phyloP scores from a whole-genome alignment of 2,329 filamentous ascomycete genomes.

The Pseudogymnoascus sp. region DNA sequence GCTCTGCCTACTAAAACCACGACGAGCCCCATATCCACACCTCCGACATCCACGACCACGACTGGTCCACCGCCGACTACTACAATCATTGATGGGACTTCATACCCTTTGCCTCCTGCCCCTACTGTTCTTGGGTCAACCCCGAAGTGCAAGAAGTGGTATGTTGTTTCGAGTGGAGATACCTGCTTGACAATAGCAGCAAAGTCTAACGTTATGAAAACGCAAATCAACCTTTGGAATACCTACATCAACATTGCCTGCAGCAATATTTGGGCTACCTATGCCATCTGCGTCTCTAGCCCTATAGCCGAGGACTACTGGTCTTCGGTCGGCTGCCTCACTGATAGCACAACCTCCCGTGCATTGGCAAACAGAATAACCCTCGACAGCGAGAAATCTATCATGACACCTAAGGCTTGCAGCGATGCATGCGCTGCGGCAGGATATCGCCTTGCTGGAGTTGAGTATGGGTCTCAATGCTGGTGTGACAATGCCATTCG shows the following conservation, averaged over 20 bases:
- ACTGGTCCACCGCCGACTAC: neutral
- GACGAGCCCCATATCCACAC: neutral
- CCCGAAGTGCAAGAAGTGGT: slow-evolving; percentile 1
- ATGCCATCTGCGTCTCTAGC: neutral
- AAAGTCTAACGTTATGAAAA: neutral
- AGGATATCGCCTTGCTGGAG: neutral
- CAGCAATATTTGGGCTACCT: neutral
- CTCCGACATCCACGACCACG: neutral
- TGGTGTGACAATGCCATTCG: neutral
- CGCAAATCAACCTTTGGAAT: neutral
- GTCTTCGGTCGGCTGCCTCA: neutral
- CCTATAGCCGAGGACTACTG: neutral
- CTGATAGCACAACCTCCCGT: neutral
- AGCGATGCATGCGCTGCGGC: neutral
- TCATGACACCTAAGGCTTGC: neutral
- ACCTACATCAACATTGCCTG: neutral
- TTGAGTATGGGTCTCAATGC: neutral
- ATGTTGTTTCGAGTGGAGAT: neutral
- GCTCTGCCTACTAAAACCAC: neutral
- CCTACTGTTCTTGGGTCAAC: neutral
- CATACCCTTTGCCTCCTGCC: neutral
- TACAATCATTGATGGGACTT: neutral
- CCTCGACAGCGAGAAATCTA: neutral
- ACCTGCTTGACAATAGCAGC: neutral
- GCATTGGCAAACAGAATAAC: neutral